Percentiles rank a stretch among this genome's conserved stretches.
Conservation (phyloP, 2,329 filamentous ascomycete species). For the Diaporthe aspalathi region DNA sequence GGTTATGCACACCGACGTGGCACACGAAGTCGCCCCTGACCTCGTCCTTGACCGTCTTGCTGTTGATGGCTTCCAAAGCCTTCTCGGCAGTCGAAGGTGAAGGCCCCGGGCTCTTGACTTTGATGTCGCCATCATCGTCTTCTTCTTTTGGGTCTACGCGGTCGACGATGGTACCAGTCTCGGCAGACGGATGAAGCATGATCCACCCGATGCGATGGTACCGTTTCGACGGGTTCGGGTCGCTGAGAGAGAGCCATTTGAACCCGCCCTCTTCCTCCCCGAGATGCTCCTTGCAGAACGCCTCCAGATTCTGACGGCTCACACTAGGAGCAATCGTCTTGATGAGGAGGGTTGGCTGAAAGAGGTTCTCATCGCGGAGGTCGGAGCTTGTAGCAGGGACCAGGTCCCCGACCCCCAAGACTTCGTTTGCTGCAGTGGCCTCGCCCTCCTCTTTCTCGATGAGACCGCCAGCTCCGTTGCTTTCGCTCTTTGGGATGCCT, state of each 20-base stretch:
- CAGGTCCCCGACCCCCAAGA: constrained; percentile 90
- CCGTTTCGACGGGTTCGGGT: constrained; percentile 96
- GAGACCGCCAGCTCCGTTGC: constrained; percentile 84
- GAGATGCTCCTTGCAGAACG: constrained; percentile 93
- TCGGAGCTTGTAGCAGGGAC: constrained; percentile 87
- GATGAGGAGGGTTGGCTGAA: constrained; percentile 93
- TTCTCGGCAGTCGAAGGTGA: constrained; percentile 77
- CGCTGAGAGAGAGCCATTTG: constrained; percentile 94
- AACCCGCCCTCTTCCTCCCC: constrained; percentile 92
- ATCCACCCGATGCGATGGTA: constrained; percentile 99
- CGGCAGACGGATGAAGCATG: constrained; percentile 85
- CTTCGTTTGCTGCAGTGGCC: constrained; percentile 89
- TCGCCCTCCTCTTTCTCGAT: constrained; percentile 97
- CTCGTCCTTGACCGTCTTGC: constrained; percentile 96
- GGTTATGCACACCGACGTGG: constrained; percentile 95
- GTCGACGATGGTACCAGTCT: constrained; percentile 73
- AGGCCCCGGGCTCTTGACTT: constrained; percentile 61
- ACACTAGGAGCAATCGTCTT: constrained; percentile 98
- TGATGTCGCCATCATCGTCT: constrained; percentile 67
- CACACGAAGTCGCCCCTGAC: constrained; percentile 95
- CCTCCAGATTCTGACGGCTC: constrained; percentile 90
- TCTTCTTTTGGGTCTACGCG: constrained; percentile 80
- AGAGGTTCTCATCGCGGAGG: constrained; percentile 86
- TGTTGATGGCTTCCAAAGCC: constrained; percentile 93
- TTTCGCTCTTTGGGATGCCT: constrained; percentile 92